Conservation (phyloP, 2,329 filamentous ascomycete genomes). For the Ascochyta koolunga region DNA sequence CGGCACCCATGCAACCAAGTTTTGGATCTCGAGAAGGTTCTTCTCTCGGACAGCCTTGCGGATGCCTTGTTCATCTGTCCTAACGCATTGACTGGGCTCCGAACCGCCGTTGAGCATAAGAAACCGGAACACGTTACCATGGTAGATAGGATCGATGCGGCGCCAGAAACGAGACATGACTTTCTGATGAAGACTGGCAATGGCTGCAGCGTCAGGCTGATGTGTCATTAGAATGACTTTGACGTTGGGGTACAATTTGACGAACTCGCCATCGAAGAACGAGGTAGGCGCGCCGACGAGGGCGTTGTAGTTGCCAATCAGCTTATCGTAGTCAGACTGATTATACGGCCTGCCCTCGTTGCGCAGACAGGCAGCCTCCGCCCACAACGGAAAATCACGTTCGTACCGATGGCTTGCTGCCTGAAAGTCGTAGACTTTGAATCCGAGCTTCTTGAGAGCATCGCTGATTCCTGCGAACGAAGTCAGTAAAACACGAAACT, state of each 20-base stretch:
- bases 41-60: constrained; percentile 26
- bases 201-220: background rate
- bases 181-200: background rate
- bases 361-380: constrained; percentile 45
- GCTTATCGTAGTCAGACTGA: constrained; percentile 40
- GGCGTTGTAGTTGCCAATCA: constrained; percentile 43
- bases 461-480: constrained; percentile 30
- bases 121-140: constrained; percentile 1
- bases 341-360: constrained; percentile 32
- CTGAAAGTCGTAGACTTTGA: constrained; percentile 45
- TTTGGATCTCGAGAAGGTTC: constrained; percentile 33
- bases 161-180: constrained; percentile 1
- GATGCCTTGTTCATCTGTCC: constrained; percentile 19
- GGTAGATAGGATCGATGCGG: constrained; percentile 2
- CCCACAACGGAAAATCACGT: constrained; percentile 44
- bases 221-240: constrained; percentile 25
- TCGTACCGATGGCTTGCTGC: constrained; percentile 41
- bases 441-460: constrained; percentile 38
- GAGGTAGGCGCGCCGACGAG: constrained; percentile 19
- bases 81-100: background rate
- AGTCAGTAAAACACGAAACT: background rate
- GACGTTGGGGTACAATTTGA: constrained; percentile 24
- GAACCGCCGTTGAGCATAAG: background rate
- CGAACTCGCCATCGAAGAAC: constrained; percentile 23
- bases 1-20: constrained; percentile 37